Conservation (phyloP, 1,284 basidiomycete species). For the Ceratobasidium papillatum region DNA sequence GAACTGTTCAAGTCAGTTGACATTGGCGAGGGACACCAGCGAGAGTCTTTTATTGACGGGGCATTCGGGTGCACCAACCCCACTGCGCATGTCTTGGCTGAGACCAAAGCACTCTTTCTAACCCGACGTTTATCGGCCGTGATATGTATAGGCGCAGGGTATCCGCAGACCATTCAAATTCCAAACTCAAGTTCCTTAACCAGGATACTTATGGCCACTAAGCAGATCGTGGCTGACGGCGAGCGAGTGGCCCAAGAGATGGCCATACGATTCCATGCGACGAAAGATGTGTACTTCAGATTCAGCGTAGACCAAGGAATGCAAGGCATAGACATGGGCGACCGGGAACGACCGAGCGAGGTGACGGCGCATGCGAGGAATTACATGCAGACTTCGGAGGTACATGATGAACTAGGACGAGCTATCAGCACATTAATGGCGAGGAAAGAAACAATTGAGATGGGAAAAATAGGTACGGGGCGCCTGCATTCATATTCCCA, state of each 20-base stretch:
- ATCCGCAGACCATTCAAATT: not conserved
- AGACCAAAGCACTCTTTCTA: not conserved
- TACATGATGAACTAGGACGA: too few relatives aligned
- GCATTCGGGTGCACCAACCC: not conserved
- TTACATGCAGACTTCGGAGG: not conserved
- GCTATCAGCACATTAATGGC: too few relatives aligned
- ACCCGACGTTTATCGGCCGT: not conserved
- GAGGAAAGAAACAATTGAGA: too few relatives aligned
- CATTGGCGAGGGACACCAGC: not conserved
- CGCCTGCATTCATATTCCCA: too few relatives aligned
- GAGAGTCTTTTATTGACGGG: not conserved
- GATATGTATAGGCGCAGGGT: not conserved
- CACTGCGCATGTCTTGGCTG: not conserved
- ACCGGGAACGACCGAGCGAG: not conserved
- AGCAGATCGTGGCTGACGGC: slow-evolving; percentile 2
- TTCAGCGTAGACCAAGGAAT: slow-evolving; percentile 22
- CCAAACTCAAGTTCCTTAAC: not conserved
- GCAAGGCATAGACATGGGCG: not conserved
- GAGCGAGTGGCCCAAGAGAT: slow-evolving; percentile 19
- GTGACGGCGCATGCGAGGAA: not conserved
- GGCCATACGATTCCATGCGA: not conserved
- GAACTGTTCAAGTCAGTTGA: not conserved
- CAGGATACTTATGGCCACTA: not conserved
- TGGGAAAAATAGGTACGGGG: too few relatives aligned
- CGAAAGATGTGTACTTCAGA: not conserved